Conservation (phyloP, 1,284 basidiomycete species). For the Cystobasidiaceae sp. region DNA sequence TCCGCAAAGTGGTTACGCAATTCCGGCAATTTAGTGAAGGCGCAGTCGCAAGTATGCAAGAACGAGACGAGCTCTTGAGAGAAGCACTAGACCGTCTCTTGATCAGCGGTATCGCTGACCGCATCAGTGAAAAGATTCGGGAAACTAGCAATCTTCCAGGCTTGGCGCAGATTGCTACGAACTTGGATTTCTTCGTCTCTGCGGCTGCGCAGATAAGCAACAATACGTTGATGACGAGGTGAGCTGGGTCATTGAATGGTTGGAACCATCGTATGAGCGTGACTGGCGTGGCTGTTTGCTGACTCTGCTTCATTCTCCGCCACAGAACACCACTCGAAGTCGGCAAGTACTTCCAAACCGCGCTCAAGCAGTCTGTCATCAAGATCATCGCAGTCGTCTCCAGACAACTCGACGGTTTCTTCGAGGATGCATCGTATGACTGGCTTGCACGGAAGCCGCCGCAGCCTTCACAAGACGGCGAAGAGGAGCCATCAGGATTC, state of each 20-base stretch:
- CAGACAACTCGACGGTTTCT: conserved; percentile 93
- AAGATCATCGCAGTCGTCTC: conserved; percentile 79
- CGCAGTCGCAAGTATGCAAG: conserved; percentile 18
- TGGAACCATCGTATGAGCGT: not conserved
- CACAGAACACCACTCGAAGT: conserved; percentile 62
- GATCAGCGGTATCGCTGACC: conserved; percentile 5
- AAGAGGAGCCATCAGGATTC: conserved; percentile 79
- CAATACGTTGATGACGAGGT: conserved; percentile 13
- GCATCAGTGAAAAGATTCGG: conserved; percentile 25
- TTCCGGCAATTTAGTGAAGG: conserved; percentile 97
- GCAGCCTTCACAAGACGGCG: conserved; percentile 40
- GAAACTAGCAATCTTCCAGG: conserved; percentile 23
- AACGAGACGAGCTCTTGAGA: conserved; percentile 21
- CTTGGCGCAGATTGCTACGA: conserved; percentile 19
- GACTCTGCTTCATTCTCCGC: not conserved
- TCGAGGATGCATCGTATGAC: conserved; percentile 88
- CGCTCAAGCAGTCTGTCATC: conserved; percentile 63
- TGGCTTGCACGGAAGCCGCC: conserved; percentile 56
- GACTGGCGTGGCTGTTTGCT: not conserved
- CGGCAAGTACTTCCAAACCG: conserved; percentile 63
- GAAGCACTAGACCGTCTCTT: conserved; percentile 20
- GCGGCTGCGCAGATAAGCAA: conserved; percentile 18
- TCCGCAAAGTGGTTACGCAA: conserved; percentile 86
- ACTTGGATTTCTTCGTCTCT: conserved; percentile 26
- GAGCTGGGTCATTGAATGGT: not conserved